Percentiles rank a stretch among this genome's conserved stretches.
These are phyloP conservation scores for Chernovozyma aurita DNA, from an alignment of 1,139 yeast genomes.

Conservation along the genomic window DNA sequence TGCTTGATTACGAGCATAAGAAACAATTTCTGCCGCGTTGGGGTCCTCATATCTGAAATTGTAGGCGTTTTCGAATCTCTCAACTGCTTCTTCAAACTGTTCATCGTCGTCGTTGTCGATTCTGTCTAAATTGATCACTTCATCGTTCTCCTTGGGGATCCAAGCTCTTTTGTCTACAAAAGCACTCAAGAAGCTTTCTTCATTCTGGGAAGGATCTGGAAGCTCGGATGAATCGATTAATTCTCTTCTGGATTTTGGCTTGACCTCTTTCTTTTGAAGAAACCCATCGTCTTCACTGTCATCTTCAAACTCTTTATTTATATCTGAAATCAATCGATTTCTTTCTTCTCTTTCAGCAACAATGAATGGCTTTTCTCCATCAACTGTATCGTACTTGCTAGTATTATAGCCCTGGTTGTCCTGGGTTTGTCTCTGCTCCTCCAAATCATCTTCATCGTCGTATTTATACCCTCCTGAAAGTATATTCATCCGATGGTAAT, in stretches of 20 bases:
- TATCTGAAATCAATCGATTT: constrained; percentile 65
- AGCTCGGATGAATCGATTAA: constrained; percentile 20
- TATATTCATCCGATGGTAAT: constrained; percentile 82
- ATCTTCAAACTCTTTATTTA: constrained; percentile 58
- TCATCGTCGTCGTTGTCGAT: constrained; percentile 69
- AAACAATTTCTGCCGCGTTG: constrained; percentile 81
- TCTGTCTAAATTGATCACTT: constrained; percentile 51
- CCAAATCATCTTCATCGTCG: constrained; percentile 42
- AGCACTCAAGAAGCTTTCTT: constrained; percentile 65
- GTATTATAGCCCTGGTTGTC: too few relatives aligned
- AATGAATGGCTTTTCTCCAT: constrained; percentile 64
- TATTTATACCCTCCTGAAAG: constrained; percentile 56
- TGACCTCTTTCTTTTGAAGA: constrained; percentile 49
- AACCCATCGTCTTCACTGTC: constrained; percentile 50
- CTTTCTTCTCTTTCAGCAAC: constrained; percentile 76
- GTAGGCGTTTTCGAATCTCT: constrained; percentile 85
- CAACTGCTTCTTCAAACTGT: constrained; percentile 89
- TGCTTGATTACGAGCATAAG: constrained; percentile 96
- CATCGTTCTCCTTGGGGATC: constrained; percentile 66
- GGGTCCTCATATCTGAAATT: constrained; percentile 95
- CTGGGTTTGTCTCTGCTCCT: constrained; percentile 18
- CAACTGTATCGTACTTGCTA: constrained; percentile 45
- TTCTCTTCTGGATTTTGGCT: constrained; percentile 10
- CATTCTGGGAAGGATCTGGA: constrained; percentile 68
- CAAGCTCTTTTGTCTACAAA: constrained; percentile 80